These are phyloP conservation scores for Centaurea solstitialis DNA, from an alignment of 129 eudicot species.

Conservation along the genomic window DNA sequence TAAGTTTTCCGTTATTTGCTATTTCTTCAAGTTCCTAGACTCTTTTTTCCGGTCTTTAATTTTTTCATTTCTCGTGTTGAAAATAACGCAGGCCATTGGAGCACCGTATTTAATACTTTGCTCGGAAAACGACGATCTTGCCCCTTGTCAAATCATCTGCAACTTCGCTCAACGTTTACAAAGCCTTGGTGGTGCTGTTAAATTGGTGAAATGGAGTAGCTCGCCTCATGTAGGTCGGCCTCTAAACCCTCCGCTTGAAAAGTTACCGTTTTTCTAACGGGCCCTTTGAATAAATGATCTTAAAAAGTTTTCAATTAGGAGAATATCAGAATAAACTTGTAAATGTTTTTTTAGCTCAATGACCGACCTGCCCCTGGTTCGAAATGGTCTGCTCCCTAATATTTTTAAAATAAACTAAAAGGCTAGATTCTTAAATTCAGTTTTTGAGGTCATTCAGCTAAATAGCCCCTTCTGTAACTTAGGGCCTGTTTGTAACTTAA, in stretches of 20 bases:
- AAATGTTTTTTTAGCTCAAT: too few species aligned
- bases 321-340: too few species aligned
- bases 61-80: background rate
- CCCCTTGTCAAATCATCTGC: slow-evolving; percentile 59
- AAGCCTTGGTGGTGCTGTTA: slow-evolving; percentile 79
- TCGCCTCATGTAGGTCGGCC: slow-evolving; percentile 86
- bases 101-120: slow-evolving; percentile 90
- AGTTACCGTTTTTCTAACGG: background rate
- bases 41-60: background rate
- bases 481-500: too few species aligned
- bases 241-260: slow-evolving; percentile 21
- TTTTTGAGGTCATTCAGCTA: background rate
- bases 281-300: too few species aligned
- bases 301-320: too few species aligned
- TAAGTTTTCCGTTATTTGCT: slow-evolving; percentile 40
- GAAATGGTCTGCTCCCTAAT: too few species aligned
- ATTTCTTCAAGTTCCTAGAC: background rate
- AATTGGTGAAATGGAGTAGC: slow-evolving; percentile 77
- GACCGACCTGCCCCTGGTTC: too few species aligned
- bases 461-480: too few species aligned
- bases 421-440: too few species aligned
- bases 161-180: slow-evolving; percentile 70
- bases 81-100: slow-evolving; percentile 53
- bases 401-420: too few species aligned
- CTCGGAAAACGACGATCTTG: slow-evolving; percentile 92